Evolutionary conservation across 495 filamentous ascomycete species (phyloP), one percentile per base, ranked within the genome.

Genomic region (Cudoniella acicularis): DNA sequence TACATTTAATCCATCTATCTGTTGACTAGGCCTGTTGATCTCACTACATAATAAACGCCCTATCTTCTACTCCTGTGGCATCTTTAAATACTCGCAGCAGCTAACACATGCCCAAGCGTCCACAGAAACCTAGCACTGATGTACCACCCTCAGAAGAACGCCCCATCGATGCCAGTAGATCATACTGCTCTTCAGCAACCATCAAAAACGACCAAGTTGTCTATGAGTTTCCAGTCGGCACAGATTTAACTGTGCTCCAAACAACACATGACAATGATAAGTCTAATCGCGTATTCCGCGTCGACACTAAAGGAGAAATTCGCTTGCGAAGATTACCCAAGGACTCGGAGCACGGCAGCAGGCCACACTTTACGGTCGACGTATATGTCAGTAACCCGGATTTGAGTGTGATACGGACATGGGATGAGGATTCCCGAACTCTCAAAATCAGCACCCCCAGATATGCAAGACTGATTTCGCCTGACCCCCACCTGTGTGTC

Each of bases 251-350:
- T 45, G 25, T 67, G 3, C 11, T 60, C 0, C 63, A 66, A 42
- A 49, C 10, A 24, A 56, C 52, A n/a, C 47, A 62, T 36, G 52
- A 52, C 2, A 23, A 30, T n/a, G 52, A 64, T 17, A 30, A 21
- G 10, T 13, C 27, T 17, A 11, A 22, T 8, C 36, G 54, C 10
- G 26, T 23, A 6, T 16, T 36, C 1, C 18, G 21, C 1, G 52
- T 66, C 8, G 16, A 36, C n/a, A 64, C 61, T 9, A 47, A n/a
- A 0, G 65, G 65, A 36, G 58, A 67, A 40, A 62, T 67, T 21
- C 23, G 55, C 1, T 36, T 68, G 2, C 17, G 59, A 9, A 25
- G 36, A 11, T 16, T 61, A 18, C 49, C 62, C 21, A 56, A 60
- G 23, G 36, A 56, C 18, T 62, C 51, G 20, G 47, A 52, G 20